These are phyloP conservation scores for Groenewaldozyma sp. DNA, from an alignment of 1,139 yeast genomes.

Conservation along the genomic window DNA sequence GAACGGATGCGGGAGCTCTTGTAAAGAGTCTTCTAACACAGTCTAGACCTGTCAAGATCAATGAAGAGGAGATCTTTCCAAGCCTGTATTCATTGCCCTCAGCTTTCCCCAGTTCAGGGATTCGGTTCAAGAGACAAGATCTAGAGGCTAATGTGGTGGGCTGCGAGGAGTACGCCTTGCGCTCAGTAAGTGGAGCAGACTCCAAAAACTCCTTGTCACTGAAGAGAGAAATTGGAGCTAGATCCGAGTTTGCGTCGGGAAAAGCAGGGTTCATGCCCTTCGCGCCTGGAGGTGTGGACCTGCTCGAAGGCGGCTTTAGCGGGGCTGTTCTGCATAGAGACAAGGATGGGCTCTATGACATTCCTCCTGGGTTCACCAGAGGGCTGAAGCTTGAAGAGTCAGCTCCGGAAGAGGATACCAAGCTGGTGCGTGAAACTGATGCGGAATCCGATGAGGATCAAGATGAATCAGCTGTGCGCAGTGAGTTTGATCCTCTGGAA, in stretches of 20 bases:
- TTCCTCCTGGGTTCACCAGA: conserved; percentile 73
- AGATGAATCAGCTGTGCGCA: conserved; percentile 2
- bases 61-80: not conserved
- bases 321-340: conserved; percentile 52
- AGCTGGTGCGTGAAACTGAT: conserved; percentile 16
- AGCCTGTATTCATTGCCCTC: conserved; percentile 19
- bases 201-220: conserved; percentile 67
- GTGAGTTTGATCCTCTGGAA: conserved; percentile 9
- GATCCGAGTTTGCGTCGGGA: conserved; percentile 57
- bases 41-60: not conserved
- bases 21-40: not conserved
- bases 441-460: conserved; percentile 9
- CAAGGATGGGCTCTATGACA: conserved; percentile 63
- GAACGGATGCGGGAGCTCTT: not conserved
- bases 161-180: conserved; percentile 51
- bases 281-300: conserved; percentile 77
- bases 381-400: conserved; percentile 41
- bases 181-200: conserved; percentile 40
- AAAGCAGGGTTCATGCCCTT: conserved; percentile 75
- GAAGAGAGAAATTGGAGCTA: conserved; percentile 57
- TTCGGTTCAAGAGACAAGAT: conserved; percentile 47
- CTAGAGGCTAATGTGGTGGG: conserved; percentile 58
- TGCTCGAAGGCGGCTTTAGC: conserved; percentile 30
- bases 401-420: conserved; percentile 20
- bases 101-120: conserved; percentile 28